These are phyloP conservation scores for Pseudogymnoascus sp. DNA, from an alignment of 2,329 filamentous ascomycete genomes.

Conservation along the genomic window DNA sequence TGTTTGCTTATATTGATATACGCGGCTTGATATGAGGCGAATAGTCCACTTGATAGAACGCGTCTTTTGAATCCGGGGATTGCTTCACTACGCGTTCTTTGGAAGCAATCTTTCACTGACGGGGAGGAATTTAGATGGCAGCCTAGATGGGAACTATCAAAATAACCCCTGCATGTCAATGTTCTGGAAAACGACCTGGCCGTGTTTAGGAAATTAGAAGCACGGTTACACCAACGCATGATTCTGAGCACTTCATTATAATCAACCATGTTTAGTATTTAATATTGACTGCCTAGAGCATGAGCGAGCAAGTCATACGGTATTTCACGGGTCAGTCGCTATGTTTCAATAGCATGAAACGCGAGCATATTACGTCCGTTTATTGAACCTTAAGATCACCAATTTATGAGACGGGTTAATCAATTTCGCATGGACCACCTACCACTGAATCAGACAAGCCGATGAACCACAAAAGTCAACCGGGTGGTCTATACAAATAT, in stretches of 20 bases:
- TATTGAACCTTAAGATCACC: constrained; percentile 6
- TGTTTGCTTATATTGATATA: background rate
- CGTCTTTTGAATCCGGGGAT: background rate
- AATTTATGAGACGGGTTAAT: constrained; percentile 8
- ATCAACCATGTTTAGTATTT: background rate
- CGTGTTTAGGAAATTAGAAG: background rate
- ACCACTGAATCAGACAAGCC: constrained; percentile 6
- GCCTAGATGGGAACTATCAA: background rate
- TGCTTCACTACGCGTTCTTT: background rate
- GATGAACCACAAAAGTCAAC: constrained; percentile 7
- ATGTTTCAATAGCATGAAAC: constrained; percentile 2
- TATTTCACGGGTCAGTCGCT: background rate
- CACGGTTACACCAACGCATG: background rate
- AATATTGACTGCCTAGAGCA: background rate
- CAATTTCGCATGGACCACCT: constrained; percentile 4
- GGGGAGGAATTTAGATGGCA: background rate
- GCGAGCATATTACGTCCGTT: constrained; percentile 1
- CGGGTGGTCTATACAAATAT: background rate
- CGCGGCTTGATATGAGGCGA: background rate
- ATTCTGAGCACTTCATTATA: background rate
- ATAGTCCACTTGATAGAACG: no score
- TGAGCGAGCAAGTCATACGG: background rate
- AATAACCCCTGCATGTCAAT: background rate
- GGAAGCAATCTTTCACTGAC: background rate
- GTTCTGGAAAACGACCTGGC: background rate